A percentile compares a stretch with the other conserved stretches of the same genome.
Evolutionary conservation across 148 eudicot genomes (phyloP).

Genomic region (Euryodendron excelsum): DNA sequence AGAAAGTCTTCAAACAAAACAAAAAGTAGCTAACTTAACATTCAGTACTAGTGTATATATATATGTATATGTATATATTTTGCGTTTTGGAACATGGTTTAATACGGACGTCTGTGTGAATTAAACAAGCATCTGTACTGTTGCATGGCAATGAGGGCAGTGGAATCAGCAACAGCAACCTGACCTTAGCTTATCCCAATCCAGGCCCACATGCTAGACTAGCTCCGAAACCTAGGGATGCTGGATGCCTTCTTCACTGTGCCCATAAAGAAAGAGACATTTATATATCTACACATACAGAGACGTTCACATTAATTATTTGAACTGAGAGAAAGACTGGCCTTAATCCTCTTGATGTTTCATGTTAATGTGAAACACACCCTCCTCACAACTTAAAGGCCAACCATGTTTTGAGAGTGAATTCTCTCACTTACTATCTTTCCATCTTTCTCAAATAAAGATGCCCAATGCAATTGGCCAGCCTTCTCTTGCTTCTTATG

Average conservation of each 20-base stretch:
- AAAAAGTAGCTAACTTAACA: too few relatives aligned
- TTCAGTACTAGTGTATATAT: too few relatives aligned
- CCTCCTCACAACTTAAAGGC: too few relatives aligned
- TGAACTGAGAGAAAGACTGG: not conserved
- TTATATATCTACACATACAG: not conserved
- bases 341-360: not conserved
- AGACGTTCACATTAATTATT: too few relatives aligned
- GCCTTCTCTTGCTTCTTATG: not conserved
- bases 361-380: not conserved
- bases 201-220: not conserved
- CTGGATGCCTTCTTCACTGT: not conserved
- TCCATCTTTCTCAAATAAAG: too few relatives aligned
- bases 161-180: conserved; percentile 10
- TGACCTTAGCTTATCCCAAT: not conserved
- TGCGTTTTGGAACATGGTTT: too few relatives aligned
- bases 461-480: not conserved
- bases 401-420: too few relatives aligned
- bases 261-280: not conserved
- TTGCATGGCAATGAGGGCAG: conserved; percentile 20
- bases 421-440: too few relatives aligned
- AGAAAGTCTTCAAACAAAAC: not conserved
- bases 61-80: too few relatives aligned
- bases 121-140: not conserved
- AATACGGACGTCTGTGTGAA: not conserved
- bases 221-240: not conserved